phyloP scores from a whole-genome alignment of 2,329 filamentous ascomycete species.

The Colletotrichum scovillei region DNA sequence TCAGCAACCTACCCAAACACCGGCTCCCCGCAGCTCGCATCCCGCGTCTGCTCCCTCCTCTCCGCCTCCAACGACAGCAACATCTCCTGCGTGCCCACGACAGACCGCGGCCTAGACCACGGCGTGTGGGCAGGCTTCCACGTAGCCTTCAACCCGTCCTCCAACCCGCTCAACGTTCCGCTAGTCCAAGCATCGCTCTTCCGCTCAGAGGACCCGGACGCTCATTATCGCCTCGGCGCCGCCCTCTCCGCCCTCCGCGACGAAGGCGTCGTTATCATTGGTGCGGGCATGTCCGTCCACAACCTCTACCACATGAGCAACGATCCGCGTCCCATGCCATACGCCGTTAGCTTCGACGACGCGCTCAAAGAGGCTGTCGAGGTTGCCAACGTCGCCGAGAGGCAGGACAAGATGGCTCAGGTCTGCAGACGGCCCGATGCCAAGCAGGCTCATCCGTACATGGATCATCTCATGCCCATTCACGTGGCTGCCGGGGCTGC shows the following conservation, averaged over 20 bases:
- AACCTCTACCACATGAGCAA: conserved; percentile 69
- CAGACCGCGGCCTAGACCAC: conserved; percentile 77
- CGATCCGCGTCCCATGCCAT: conserved; percentile 59
- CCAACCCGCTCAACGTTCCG: conserved; percentile 73
- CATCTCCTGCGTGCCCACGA: conserved; percentile 65
- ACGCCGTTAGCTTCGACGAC: conserved; percentile 73
- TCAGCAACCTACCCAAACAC: conserved; percentile 73
- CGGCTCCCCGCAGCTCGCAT: conserved; percentile 70
- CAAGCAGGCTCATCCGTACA: conserved; percentile 58
- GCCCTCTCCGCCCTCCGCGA: conserved; percentile 75
- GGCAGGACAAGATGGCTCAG: conserved; percentile 53
- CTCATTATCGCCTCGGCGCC: conserved; percentile 75
- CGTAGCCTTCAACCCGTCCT: conserved; percentile 69
- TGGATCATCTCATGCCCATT: conserved; percentile 63
- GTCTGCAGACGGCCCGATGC: conserved; percentile 56
- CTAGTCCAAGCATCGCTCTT: conserved; percentile 80
- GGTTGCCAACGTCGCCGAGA: conserved; percentile 45
- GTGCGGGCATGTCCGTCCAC: conserved; percentile 81
- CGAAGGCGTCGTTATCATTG: conserved; percentile 75
- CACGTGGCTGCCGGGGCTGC: conserved; percentile 60
- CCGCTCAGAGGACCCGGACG: conserved; percentile 69
- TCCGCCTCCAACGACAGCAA: conserved; percentile 55
- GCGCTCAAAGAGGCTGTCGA: conserved; percentile 55
- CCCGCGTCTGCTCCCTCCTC: conserved; percentile 67
- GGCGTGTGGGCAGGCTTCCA: conserved; percentile 80